A percentile compares a stretch with the other conserved stretches of the same genome.
Evolutionary conservation across 208 protist genomes (phyloP).

Genomic region (Wallacemonas sp.): DNA sequence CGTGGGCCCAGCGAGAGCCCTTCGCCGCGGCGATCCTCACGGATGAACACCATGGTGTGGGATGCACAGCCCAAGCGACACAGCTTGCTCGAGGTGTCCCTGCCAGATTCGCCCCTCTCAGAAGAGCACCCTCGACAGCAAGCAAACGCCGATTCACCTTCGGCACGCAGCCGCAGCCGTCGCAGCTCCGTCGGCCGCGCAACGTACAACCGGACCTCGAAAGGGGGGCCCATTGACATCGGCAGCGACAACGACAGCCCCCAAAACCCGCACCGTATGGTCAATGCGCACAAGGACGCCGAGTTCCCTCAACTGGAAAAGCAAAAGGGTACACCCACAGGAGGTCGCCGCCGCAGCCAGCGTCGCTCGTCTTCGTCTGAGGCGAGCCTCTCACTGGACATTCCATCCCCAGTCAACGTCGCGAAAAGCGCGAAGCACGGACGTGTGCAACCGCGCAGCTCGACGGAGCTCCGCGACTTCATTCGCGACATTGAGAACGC

Average conservation of each 20-base stretch:
- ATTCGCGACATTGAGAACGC: constrained; percentile 20
- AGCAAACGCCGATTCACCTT: too few species aligned
- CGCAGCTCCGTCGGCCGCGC: constrained; percentile 30
- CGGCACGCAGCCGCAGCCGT: constrained; percentile 8
- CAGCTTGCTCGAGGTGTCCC: constrained; percentile 69
- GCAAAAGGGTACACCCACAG: not conserved
- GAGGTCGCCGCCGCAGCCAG: constrained; percentile 1
- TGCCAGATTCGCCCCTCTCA: constrained; percentile 28
- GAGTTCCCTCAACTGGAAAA: constrained; percentile 39
- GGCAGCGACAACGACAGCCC: constrained; percentile 49
- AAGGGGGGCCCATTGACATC: constrained; percentile 70
- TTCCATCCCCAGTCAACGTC: constrained; percentile 59
- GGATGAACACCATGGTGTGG: constrained; percentile 85
- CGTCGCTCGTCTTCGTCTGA: constrained; percentile 16
- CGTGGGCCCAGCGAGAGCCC: constrained; percentile 75
- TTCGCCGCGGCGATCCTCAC: constrained; percentile 72
- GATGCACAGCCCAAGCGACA: constrained; percentile 45
- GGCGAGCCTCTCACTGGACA: constrained; percentile 45
- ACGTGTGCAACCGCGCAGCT: constrained; percentile 42
- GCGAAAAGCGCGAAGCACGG: constrained; percentile 21
- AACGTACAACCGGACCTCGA: constrained; percentile 62
- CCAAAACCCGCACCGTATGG: constrained; percentile 55
- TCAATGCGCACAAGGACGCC: constrained; percentile 60
- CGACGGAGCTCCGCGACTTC: constrained; percentile 45
- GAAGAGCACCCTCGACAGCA: constrained; percentile 9